Evolutionary conservation across 371 early-diverging fungal genomes (phyloP).

Genomic region (Chytridium lagenaria): DNA sequence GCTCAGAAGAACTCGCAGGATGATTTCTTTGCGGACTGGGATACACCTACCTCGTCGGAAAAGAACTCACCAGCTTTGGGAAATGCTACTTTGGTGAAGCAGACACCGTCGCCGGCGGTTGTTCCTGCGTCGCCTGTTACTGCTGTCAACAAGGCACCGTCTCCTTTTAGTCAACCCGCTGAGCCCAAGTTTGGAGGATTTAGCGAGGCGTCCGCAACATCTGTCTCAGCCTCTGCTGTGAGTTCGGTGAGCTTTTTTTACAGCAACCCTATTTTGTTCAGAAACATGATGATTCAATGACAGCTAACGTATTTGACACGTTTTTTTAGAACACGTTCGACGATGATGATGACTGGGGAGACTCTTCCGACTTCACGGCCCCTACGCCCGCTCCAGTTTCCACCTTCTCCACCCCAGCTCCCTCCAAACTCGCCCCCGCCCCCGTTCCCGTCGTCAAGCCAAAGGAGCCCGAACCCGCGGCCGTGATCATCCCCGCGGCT

Average conservation of each 20-base stretch:
- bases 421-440: too few relatives aligned
- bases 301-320: too few relatives aligned
- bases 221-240: too few relatives aligned
- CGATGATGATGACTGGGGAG: slow-evolving; percentile 11
- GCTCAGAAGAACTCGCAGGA: slow-evolving; percentile 19
- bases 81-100: background rate
- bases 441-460: slow-evolving; percentile 11
- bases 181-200: background rate
- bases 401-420: slow-evolving; percentile 9
- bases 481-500: slow-evolving; percentile 17
- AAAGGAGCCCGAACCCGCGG: slow-evolving; percentile 9
- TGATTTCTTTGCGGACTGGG: slow-evolving; percentile 59
- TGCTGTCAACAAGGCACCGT: background rate
- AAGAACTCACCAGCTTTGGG: background rate
- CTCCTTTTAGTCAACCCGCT: background rate
- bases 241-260: background rate
- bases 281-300: too few relatives aligned
- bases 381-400: background rate
- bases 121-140: background rate
- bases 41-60: slow-evolving; percentile 13
- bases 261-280: too few relatives aligned
- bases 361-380: background rate
- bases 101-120: background rate
- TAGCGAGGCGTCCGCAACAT: background rate
- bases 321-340: slow-evolving; percentile 7